Evolutionary conservation across 2,329 filamentous ascomycete species (phyloP).

Genomic region (Elsinoe necatrix): DNA sequence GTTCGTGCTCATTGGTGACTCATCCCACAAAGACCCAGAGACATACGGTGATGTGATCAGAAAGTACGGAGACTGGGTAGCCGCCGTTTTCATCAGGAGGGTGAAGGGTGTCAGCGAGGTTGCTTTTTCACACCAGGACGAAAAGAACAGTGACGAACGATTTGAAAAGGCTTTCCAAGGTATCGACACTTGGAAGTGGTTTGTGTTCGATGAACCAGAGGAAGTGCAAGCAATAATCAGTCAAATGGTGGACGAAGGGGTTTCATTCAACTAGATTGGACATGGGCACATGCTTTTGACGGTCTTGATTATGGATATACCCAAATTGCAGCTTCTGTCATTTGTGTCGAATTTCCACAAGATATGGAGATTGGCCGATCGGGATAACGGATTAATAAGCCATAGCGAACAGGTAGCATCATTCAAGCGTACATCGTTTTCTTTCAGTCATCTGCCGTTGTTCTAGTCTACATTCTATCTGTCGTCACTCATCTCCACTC

Average conservation of each 20-base stretch:
- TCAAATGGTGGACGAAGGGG: constrained; percentile 30
- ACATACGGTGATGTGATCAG: constrained; percentile 73
- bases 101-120: constrained; percentile 55
- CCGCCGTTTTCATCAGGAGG: constrained; percentile 76
- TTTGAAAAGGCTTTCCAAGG: constrained; percentile 78
- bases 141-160: constrained; percentile 55
- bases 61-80: constrained; percentile 65
- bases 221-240: constrained; percentile 43
- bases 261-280: background rate
- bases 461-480: constrained; percentile 12
- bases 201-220: constrained; percentile 68
- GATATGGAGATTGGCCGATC: background rate
- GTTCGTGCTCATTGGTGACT: constrained; percentile 81
- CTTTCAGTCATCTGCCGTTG: background rate
- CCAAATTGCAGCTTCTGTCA: background rate
- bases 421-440: background rate
- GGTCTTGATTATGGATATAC: background rate
- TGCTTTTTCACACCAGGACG: constrained; percentile 64
- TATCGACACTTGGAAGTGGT: constrained; percentile 64
- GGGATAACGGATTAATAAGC: background rate
- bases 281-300: background rate
- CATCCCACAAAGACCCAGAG: constrained; percentile 85
- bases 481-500: background rate
- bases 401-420: background rate
- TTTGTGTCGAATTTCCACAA: background rate